Conservation (phyloP, 768 basidiomycete species). For the Exsudoporus frostii region DNA sequence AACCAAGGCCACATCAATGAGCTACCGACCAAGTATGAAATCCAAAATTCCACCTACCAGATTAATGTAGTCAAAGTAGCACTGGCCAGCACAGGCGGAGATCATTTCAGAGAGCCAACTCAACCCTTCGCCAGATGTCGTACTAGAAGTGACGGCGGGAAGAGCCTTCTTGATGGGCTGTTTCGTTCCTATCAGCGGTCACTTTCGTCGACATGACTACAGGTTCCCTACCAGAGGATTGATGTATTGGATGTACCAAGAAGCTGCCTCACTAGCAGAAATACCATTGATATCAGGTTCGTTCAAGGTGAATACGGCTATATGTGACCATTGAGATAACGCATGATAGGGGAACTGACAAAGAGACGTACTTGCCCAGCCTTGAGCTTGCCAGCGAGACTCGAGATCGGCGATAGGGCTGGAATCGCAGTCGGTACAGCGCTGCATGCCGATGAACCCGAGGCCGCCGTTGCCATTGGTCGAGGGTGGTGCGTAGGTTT, state of each 20-base stretch:
- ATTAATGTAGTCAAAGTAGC: slow-evolving; percentile 37
- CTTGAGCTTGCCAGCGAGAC: slow-evolving; percentile 31
- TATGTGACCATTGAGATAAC: neutral
- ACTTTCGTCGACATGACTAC: neutral
- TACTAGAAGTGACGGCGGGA: slow-evolving; percentile 36
- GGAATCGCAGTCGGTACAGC: slow-evolving; percentile 35
- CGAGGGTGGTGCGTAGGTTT: slow-evolving; percentile 35
- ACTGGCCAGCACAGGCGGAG: slow-evolving; percentile 33
- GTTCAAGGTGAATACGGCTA: slow-evolving; percentile 36
- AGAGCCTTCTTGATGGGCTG: slow-evolving; percentile 38
- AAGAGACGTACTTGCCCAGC: slow-evolving; percentile 30
- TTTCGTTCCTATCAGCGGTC: neutral
- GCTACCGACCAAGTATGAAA: neutral
- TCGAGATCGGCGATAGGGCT: slow-evolving; percentile 33
- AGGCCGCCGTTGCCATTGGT: slow-evolving; percentile 36
- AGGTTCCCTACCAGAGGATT: slow-evolving; percentile 33
- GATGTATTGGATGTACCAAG: slow-evolving; percentile 36
- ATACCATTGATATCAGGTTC: slow-evolving; percentile 35
- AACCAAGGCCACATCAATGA: neutral
- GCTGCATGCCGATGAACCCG: slow-evolving; percentile 39
- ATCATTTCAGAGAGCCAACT: slow-evolving; percentile 37
- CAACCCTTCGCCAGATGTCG: slow-evolving; percentile 31
- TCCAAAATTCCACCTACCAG: slow-evolving; percentile 16
- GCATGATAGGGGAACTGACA: too few species aligned
- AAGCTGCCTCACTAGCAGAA: slow-evolving; percentile 28